phyloP scores from a whole-genome alignment of 768 basidiomycete genomes.

The Tricholoma flavovirens region DNA sequence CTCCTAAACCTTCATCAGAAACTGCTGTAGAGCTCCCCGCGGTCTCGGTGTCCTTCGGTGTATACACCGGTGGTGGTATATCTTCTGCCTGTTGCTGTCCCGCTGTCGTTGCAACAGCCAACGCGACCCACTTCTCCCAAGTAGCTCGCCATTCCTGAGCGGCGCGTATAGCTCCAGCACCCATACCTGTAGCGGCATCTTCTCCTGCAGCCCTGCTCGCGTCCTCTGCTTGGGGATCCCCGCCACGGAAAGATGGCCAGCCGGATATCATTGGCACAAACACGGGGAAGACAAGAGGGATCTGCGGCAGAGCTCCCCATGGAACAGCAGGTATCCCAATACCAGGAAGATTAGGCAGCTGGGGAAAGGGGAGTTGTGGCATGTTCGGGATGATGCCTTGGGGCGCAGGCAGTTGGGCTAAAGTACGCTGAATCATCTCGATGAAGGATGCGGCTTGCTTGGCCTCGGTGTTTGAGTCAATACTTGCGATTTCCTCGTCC shows the following conservation, averaged over 20 bases:
- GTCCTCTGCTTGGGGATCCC: conserved; percentile 28
- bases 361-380: conserved; percentile 45
- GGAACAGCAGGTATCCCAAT: conserved; percentile 61
- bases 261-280: conserved; percentile 61
- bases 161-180: conserved; percentile 39
- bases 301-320: conserved; percentile 58
- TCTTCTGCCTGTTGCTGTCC: conserved; percentile 39
- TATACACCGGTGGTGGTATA: conserved; percentile 68
- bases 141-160: conserved; percentile 61
- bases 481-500: conserved; percentile 20
- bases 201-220: conserved; percentile 29
- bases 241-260: conserved; percentile 61
- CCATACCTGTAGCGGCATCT: conserved; percentile 31
- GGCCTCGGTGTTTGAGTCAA: conserved; percentile 14
- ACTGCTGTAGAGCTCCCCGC: conserved; percentile 13
- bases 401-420: conserved; percentile 56
- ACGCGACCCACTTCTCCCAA: conserved; percentile 73
- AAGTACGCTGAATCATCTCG: conserved; percentile 70
- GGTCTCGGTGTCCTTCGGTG: conserved; percentile 47
- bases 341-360: conserved; percentile 60
- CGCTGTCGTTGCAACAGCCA: conserved; percentile 45
- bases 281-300: conserved; percentile 77
- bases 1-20: conserved; percentile 6
- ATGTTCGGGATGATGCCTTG: conserved; percentile 44
- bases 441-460: conserved; percentile 53